A percentile compares a stretch with the other conserved stretches of the same genome.
Conservation (phyloP, 352 stramenopile genomes). For the Blastocystis sp. region DNA sequence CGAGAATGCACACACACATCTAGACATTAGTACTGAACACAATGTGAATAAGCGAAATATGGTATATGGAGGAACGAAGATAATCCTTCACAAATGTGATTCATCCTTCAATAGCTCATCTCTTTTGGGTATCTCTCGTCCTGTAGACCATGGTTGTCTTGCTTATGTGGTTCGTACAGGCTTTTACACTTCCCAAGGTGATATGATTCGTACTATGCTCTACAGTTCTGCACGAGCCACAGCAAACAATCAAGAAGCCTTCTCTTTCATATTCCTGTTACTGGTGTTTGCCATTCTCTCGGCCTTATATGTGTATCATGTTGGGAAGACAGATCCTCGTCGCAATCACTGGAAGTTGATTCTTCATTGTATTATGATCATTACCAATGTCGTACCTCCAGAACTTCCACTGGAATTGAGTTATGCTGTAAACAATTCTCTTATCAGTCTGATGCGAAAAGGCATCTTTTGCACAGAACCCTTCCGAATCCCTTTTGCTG, state of each 20-base stretch:
- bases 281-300: slow-evolving; percentile 92
- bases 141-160: slow-evolving; percentile 86
- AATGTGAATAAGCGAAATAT: slow-evolving; percentile 76
- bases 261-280: slow-evolving; percentile 89
- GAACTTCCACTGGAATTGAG: slow-evolving; percentile 95
- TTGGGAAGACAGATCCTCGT: slow-evolving; percentile 77
- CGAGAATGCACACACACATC: slow-evolving; percentile 73
- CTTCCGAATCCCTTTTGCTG: slow-evolving; percentile 93
- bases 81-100: slow-evolving; percentile 70
- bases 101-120: slow-evolving; percentile 63
- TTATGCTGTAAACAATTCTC: slow-evolving; percentile 92
- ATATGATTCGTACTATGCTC: slow-evolving; percentile 95
- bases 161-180: slow-evolving; percentile 91
- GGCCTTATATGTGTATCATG: slow-evolving; percentile 86
- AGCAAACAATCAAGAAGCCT: slow-evolving; percentile 89
- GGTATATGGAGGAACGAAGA: slow-evolving; percentile 84
- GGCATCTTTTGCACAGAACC: slow-evolving; percentile 95
- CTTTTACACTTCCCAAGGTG: slow-evolving; percentile 94
- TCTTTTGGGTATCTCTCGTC: slow-evolving; percentile 72
- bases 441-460: slow-evolving; percentile 88
- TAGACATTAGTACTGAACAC: neutral
- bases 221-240: slow-evolving; percentile 93
- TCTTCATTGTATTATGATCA: slow-evolving; percentile 95
- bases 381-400: slow-evolving; percentile 94
- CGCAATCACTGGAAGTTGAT: slow-evolving; percentile 91